These are phyloP conservation scores for Plasmodium relictum DNA, from an alignment of 169 alveolate species.

Conservation along the genomic window DNA sequence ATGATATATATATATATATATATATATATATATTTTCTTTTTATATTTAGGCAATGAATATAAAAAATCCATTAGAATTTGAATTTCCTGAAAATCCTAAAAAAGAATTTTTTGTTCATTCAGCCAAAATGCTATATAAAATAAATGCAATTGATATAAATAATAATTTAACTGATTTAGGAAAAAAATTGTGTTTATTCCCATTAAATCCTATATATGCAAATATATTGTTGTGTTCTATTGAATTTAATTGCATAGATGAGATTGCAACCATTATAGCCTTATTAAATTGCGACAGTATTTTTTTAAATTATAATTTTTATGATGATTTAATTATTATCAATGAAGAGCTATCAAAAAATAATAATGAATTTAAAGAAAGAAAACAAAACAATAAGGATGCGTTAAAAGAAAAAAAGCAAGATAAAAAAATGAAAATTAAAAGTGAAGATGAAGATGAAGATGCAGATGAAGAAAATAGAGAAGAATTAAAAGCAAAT, in stretches of 20 bases:
- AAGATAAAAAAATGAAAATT: not conserved
- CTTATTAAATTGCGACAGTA: slow-evolving; percentile 82
- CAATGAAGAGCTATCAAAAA: slow-evolving; percentile 82
- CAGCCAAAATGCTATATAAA: slow-evolving; percentile 63
- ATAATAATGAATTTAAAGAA: not conserved
- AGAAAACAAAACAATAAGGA: not conserved
- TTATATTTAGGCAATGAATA: slow-evolving; percentile 68
- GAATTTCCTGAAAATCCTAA: slow-evolving; percentile 98
- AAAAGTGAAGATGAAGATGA: not conserved
- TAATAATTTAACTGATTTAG: slow-evolving; percentile 85
- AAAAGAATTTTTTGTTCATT: slow-evolving; percentile 91
- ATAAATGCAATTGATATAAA: slow-evolving; percentile 78
- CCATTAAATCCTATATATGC: slow-evolving; percentile 94
- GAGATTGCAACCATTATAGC: slow-evolving; percentile 93
- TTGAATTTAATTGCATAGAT: slow-evolving; percentile 91
- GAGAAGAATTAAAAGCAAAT: slow-evolving; percentile 83
- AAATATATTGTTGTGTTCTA: slow-evolving; percentile 89
- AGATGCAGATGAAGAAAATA: not conserved
- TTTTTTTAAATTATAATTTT: slow-evolving; percentile 92
- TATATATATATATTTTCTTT: not conserved
- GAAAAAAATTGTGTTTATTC: slow-evolving; percentile 77
- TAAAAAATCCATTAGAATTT: slow-evolving; percentile 56
- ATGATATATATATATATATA: slow-evolving; percentile 7
- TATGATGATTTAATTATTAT: slow-evolving; percentile 92
- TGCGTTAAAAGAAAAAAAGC: not conserved